Evolutionary conservation across 73 alveolate species (phyloP).

Genomic region (Uronychia binucleata): DNA sequence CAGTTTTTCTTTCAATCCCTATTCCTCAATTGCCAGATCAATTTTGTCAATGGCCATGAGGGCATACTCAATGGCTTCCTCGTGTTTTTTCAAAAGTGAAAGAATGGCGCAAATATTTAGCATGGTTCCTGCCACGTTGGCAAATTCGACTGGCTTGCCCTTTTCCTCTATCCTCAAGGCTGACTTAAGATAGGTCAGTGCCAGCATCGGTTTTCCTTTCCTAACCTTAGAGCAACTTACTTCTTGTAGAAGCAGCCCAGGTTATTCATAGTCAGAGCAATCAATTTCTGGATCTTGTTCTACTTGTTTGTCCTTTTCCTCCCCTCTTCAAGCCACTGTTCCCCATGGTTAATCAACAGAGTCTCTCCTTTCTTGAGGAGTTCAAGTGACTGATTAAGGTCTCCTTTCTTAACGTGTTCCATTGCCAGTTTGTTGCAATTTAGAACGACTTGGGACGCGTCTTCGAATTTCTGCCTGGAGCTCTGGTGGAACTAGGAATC

Average conservation of each 20-base stretch:
- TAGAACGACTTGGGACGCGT: not conserved
- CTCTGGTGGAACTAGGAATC: too few relatives aligned
- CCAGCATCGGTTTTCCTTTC: constrained; percentile 12
- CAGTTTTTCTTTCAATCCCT: too few relatives aligned
- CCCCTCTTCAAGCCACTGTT: not conserved
- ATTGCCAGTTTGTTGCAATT: constrained; percentile 24
- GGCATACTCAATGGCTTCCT: constrained; percentile 2
- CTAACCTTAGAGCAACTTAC: constrained; percentile 27
- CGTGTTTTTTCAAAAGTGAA: not conserved
- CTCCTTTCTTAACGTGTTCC: constrained; percentile 18
- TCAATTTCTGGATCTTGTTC: constrained; percentile 19
- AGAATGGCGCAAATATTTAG: constrained; percentile 7
- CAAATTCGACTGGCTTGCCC: constrained; percentile 41
- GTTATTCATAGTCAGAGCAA: constrained; percentile 58
- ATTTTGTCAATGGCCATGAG: not conserved
- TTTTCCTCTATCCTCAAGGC: constrained; percentile 52
- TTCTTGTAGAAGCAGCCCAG: constrained; percentile 72
- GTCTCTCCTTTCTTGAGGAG: constrained; percentile 13
- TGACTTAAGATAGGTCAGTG: constrained; percentile 54
- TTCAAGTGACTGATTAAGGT: not conserved
- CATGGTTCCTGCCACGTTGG: constrained; percentile 12
- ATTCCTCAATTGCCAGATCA: not conserved
- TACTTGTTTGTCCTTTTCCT: constrained; percentile 3
- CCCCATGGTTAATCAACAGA: not conserved
- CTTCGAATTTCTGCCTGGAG: too few relatives aligned